These are phyloP conservation scores for Rhodofomes roseus DNA, from an alignment of 1,284 basidiomycete species.

Conservation along the genomic window DNA sequence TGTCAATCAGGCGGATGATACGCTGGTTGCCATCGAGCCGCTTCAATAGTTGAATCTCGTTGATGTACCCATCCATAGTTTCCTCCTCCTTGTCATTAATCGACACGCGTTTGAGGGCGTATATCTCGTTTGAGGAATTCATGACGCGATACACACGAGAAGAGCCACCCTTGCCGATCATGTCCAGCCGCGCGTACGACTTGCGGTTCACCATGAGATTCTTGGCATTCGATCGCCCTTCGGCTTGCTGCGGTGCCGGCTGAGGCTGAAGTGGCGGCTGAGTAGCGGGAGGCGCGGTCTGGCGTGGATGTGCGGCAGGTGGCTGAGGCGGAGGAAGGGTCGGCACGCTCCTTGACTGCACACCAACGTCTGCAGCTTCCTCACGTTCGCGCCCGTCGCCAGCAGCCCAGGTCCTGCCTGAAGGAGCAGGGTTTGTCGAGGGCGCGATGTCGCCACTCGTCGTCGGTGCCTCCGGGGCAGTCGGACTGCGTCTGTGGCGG, in stretches of 20 bases:
- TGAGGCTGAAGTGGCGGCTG: slow-evolving; percentile 15
- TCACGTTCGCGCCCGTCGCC: slow-evolving; percentile 36
- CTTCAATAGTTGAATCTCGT: slow-evolving; percentile 87
- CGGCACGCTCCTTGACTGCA: slow-evolving; percentile 17
- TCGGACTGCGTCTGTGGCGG: slow-evolving; percentile 57
- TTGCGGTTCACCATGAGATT: slow-evolving; percentile 69
- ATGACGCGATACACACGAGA: slow-evolving; percentile 93
- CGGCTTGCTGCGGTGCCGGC: slow-evolving; percentile 14
- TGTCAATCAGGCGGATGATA: slow-evolving; percentile 87
- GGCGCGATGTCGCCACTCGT: slow-evolving; percentile 34
- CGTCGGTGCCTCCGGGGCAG: slow-evolving; percentile 54
- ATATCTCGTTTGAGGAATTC: slow-evolving; percentile 71
- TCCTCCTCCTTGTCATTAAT: slow-evolving; percentile 84
- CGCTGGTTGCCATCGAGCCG: slow-evolving; percentile 84
- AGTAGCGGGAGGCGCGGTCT: neutral
- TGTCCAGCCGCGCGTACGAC: slow-evolving; percentile 76
- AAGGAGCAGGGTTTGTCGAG: neutral
- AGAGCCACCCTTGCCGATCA: slow-evolving; percentile 89
- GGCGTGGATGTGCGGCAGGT: slow-evolving; percentile 7
- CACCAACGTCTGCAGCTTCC: slow-evolving; percentile 21
- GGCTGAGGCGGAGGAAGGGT: neutral
- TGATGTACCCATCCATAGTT: slow-evolving; percentile 89
- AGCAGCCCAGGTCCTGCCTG: slow-evolving; percentile 46
- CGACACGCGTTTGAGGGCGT: slow-evolving; percentile 85
- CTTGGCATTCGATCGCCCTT: neutral